Evolutionary conservation across 345 rosid genomes (phyloP).

Genomic region (Schrenkiella parvula): DNA sequence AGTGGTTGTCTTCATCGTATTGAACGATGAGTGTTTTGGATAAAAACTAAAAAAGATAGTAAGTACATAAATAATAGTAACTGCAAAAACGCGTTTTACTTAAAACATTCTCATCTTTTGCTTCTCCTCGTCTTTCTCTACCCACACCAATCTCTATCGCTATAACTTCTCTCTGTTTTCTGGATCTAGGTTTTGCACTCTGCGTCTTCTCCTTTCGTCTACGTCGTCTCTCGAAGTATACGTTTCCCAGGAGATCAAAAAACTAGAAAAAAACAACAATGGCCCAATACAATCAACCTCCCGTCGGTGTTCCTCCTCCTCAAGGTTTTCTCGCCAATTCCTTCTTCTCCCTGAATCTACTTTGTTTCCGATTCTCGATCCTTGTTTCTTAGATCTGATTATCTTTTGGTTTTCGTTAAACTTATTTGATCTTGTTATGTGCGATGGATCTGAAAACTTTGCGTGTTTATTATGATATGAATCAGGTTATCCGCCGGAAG

Average conservation of each 20-base stretch:
- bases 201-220: neutral
- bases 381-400: constrained; percentile 4
- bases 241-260: constrained; percentile 2
- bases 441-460: constrained; percentile 19
- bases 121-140: neutral
- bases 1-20: constrained; percentile 2
- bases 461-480: neutral
- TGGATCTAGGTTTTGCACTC: constrained; percentile 19
- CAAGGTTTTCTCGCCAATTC: constrained; percentile 50
- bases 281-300: constrained; percentile 83
- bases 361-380: neutral
- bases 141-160: neutral
- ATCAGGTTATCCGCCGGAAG: constrained; percentile 83
- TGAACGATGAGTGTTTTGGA: neutral
- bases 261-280: neutral
- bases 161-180: constrained; percentile 9
- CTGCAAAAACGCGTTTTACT: constrained; percentile 29
- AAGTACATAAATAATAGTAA: neutral
- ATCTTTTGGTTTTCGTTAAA: neutral
- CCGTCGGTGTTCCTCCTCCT: constrained; percentile 91
- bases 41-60: neutral
- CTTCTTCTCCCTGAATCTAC: neutral
- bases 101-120: neutral
- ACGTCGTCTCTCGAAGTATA: neutral
- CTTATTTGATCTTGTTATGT: neutral